A percentile compares a stretch with the other conserved stretches of the same genome.
Evolutionary conservation across 495 filamentous ascomycete species (phyloP).

Genomic region (Monascus purpureus): DNA sequence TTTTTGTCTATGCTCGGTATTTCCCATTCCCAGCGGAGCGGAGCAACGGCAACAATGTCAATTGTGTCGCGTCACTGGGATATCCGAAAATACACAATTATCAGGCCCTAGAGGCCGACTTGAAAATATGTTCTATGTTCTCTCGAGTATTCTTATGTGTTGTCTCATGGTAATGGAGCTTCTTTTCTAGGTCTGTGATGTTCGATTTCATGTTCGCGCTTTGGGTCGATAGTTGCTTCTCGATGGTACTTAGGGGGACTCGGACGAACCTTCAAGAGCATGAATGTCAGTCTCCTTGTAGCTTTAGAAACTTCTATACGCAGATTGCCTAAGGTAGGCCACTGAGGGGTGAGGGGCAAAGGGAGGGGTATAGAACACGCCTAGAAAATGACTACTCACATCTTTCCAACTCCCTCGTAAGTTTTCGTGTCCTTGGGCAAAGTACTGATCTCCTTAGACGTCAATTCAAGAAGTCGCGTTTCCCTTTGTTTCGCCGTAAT

Average conservation of each 20-base stretch:
- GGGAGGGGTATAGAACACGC: background rate
- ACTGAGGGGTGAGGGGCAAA: background rate
- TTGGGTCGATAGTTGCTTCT: constrained; percentile 63
- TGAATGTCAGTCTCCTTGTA: background rate
- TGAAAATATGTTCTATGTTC: constrained; percentile 76
- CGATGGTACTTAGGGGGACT: constrained; percentile 55
- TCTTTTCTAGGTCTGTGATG: constrained; percentile 69
- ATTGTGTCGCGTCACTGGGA: no score
- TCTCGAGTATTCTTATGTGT: constrained; percentile 86
- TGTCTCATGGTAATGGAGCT: constrained; percentile 84
- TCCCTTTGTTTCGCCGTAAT: constrained; percentile 79
- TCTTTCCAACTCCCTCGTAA: constrained; percentile 94
- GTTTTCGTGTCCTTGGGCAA: constrained; percentile 69
- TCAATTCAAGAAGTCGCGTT: constrained; percentile 77
- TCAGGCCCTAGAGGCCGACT: constrained; percentile 21
- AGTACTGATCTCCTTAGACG: constrained; percentile 62
- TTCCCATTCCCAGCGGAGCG: no score
- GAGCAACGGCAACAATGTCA: no score
- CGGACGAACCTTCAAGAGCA: constrained; percentile 60
- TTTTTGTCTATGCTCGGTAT: no score
- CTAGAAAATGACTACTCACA: constrained; percentile 41
- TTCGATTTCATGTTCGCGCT: constrained; percentile 62
- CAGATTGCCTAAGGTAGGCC: no score
- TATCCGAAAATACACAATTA: no score
- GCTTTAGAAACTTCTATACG: no score